Conservation (phyloP, 73 alveolate species). For the Blepharisma stoltei region DNA sequence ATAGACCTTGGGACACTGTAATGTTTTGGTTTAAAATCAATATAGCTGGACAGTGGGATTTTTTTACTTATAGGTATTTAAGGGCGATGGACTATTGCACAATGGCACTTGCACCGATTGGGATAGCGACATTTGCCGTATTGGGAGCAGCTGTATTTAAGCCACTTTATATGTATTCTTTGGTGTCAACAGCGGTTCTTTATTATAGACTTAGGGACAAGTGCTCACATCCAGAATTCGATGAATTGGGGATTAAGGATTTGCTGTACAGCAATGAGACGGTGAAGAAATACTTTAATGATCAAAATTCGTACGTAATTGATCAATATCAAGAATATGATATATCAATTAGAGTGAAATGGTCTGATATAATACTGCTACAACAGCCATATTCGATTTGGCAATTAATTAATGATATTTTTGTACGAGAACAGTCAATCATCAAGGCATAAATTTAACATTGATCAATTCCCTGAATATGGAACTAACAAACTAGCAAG, state of each 20-base stretch:
- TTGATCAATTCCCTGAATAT: constrained; percentile 38
- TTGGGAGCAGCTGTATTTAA: constrained; percentile 21
- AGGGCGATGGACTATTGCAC: constrained; percentile 4
- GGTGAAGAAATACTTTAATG: constrained; percentile 3
- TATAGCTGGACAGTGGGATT: constrained; percentile 6
- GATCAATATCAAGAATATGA: constrained; percentile 18
- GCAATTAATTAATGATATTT: too few species aligned
- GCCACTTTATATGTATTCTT: background rate
- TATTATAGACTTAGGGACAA: constrained; percentile 8
- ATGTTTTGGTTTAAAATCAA: constrained; percentile 18
- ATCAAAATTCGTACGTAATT: constrained; percentile 8
- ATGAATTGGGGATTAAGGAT: constrained; percentile 15
- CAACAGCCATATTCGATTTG: too few species aligned
- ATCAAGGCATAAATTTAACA: constrained; percentile 10
- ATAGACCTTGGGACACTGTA: constrained; percentile 30
- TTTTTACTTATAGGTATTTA: constrained; percentile 17
- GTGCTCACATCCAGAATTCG: constrained; percentile 15
- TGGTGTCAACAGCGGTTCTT: background rate
- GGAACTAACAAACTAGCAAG: constrained; percentile 41
- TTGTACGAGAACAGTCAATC: too few species aligned
- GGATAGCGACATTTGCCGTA: background rate
- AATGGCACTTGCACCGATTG: background rate
- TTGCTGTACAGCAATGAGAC: constrained; percentile 20
- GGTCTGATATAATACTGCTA: too few species aligned
- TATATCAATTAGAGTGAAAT: too few species aligned